Base-by-base conservation (phyloP, 495 filamentous ascomycete species). In the Tetracladium setigerum region DNA sequence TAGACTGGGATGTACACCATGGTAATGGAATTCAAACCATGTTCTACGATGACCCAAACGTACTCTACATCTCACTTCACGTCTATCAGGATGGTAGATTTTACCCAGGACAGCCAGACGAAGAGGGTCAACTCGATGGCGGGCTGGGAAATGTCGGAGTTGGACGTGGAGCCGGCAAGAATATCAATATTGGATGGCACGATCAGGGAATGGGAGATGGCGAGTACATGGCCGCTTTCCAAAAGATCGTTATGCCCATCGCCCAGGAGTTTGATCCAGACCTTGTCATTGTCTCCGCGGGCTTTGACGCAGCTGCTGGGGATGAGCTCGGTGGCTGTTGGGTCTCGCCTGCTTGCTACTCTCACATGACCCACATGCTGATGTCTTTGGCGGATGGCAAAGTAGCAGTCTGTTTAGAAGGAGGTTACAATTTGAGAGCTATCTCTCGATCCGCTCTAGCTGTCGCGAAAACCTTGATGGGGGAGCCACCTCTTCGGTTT, bases 351-450 rank as follows among this genome's bases (percentile, higher is more conserved):
- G 65, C 81, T 17, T 91, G 94, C 58, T 99, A 97, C 62, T 88
- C 89, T 15, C 91, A 97, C 57, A 97, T 99, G 92, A 96, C 94
- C 8, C 87, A 95, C 58, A 95, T 96, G 90, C 76, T 99, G 14
- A 97, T 96, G 89, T 83, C 84, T 11, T 76, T 99, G n/a, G 90
- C 92, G 2, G 71, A 81, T 37, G 92, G 92, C 32, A 95, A 92
- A 61, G 72, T 97, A 38, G 87, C 86, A 9, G 88, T 95, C 18
- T 95, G 90, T 59, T 69, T 98, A 12, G 92, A 95, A 73, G 92
- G 92, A 41, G 92, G 92, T 15, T 99, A 99, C 61, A 95, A 99
- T 56, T 79, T 97, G 37, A 70, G 77, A 9, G 91, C 94, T 1
- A 96, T 99, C 44, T 89, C 90, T 0, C 79, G 85, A 46, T 96